Percentiles rank a stretch among this genome's conserved stretches.
These are phyloP conservation scores for Mycena albidolilacea DNA, from an alignment of 768 basidiomycete species.

Conservation along the genomic window DNA sequence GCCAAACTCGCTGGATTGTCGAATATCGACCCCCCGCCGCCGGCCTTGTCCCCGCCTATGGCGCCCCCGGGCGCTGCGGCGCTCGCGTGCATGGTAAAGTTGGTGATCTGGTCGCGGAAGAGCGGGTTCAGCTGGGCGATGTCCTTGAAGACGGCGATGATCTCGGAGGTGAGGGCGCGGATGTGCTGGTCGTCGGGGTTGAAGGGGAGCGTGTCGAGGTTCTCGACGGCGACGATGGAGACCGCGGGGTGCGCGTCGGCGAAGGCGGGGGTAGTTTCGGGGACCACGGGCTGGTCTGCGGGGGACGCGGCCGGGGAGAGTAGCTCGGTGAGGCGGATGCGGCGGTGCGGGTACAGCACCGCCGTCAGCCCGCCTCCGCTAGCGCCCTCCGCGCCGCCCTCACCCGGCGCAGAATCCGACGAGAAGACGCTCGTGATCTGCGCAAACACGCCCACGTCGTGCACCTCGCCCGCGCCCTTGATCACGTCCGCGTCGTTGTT, in stretches of 20 bases:
- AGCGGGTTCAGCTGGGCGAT: conserved; percentile 97
- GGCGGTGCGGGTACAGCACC: conserved; percentile 93
- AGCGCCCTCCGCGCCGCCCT: conserved; percentile 59
- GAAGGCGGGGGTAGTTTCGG: conserved; percentile 68
- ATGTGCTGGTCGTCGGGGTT: conserved; percentile 96
- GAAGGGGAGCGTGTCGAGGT: conserved; percentile 85
- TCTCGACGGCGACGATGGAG: conserved; percentile 91
- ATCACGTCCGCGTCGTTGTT: conserved; percentile 94
- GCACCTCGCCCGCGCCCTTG: conserved; percentile 88
- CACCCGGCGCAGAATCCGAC: conserved; percentile 54
- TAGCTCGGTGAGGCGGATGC: conserved; percentile 91
- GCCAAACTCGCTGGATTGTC: conserved; percentile 98
- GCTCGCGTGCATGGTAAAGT: conserved; percentile 93
- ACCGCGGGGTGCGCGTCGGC: conserved; percentile 79
- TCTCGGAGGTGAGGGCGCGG: conserved; percentile 96
- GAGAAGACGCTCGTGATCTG: conserved; percentile 94
- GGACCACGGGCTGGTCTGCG: not conserved
- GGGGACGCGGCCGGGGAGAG: conserved; percentile 53
- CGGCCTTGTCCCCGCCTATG: too few relatives aligned
- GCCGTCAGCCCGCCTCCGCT: conserved; percentile 94
- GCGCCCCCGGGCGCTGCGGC: not conserved
- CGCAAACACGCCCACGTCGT: conserved; percentile 95
- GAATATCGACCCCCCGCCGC: conserved; percentile 67
- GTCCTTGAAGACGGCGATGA: conserved; percentile 98
- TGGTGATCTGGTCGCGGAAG: conserved; percentile 98